Evolutionary conservation across 768 basidiomycete species (phyloP).

Genomic region (Lentinula sp.): DNA sequence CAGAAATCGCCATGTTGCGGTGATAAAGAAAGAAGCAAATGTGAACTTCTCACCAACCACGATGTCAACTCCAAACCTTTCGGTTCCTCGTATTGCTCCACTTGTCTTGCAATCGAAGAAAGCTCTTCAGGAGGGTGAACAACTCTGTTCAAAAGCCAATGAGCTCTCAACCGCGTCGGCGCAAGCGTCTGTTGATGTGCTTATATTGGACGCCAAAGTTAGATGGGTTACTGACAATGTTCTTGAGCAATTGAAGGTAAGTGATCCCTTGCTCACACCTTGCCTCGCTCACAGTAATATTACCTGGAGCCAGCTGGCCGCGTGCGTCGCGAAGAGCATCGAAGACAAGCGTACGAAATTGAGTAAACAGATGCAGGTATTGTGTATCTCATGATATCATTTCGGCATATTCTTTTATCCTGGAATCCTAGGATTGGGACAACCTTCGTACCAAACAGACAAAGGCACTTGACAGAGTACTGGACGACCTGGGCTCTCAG

Average conservation of each 20-base stretch:
- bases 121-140: slow-evolving; percentile 72
- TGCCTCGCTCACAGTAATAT: too few relatives aligned
- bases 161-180: slow-evolving; percentile 59
- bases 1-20: background rate
- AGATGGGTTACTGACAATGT: slow-evolving; percentile 73
- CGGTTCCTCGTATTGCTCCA: slow-evolving; percentile 63
- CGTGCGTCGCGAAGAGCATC: slow-evolving; percentile 66
- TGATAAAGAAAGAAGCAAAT: background rate
- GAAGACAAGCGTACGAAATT: slow-evolving; percentile 63
- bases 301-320: slow-evolving; percentile 48
- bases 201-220: slow-evolving; percentile 76
- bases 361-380: slow-evolving; percentile 55
- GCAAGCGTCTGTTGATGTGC: slow-evolving; percentile 59
- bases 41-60: background rate
- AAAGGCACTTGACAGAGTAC: slow-evolving; percentile 56
- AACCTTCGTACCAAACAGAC: slow-evolving; percentile 49
- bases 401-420: background rate
- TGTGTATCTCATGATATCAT: slow-evolving; percentile 12
- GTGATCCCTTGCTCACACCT: slow-evolving; percentile 7
- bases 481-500: slow-evolving; percentile 69
- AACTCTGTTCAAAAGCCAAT: slow-evolving; percentile 66
- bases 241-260: slow-evolving; percentile 69
- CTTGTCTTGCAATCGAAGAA: slow-evolving; percentile 80
- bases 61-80: slow-evolving; percentile 9
- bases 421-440: slow-evolving; percentile 61